Base-by-base conservation (phyloP, 768 basidiomycete genomes). In the Pleurotus salmoneostramineus region DNA sequence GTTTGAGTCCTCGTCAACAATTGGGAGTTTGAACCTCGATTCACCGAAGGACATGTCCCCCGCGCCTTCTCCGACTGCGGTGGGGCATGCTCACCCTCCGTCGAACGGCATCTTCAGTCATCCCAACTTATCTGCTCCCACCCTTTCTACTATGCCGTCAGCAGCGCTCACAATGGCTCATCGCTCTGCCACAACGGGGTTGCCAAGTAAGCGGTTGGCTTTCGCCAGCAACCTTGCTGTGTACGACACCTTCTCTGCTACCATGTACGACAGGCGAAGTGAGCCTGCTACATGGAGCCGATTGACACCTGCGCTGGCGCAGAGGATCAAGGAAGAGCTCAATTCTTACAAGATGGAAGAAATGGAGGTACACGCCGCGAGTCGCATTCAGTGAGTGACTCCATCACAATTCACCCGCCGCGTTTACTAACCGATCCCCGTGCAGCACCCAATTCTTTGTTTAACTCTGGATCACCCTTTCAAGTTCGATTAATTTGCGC, bases 301-400 rank as follows among this genome's bases (percentile, higher is more conserved):
- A 42, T 74, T 99, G 66, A 99, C 97, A 54, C 97, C 96, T 45
- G 87, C 89, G 58, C 77, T 98, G 66, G 96, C 96, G 42, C 93
- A 98, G 78, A 82, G 89, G 65, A 98, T 99, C 72, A 99, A 99
- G 81, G 94, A 96, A 75, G 93, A 96, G 74, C 78, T 99, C 54
- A 99, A 99, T 74, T 93, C 93, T 57, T 98, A 92, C 75, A 98
- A 98, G 81, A 93, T 98, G 91, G 95, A 96, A 74, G 95, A 98
- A 77, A 98, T 99, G 96, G 93, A 95, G 70, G 95, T 99, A 61
- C 96, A 98, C 73, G 91, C 91, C 64, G 78, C 89, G 50, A 95
- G 93, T 73, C 87, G 93, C 71, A 85, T 91, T 65, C 88, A 97
- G 92, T 94, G 70, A 64, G 92, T 84, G 50, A 33, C 31, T 7